Conservation (phyloP, 495 filamentous ascomycete genomes). For the Apodospora peruviana region DNA sequence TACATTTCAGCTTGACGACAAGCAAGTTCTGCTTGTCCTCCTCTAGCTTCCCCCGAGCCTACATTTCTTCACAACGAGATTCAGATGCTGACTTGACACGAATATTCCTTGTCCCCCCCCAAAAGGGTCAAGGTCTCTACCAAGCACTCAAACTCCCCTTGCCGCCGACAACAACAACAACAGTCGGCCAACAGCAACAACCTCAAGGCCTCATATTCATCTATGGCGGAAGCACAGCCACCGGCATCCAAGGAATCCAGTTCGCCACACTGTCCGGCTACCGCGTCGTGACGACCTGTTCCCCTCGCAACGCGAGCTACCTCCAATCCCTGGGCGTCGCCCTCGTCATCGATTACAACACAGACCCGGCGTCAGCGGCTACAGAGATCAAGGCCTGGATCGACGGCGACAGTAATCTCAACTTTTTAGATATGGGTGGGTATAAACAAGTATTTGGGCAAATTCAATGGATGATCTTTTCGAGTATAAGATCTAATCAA, state of each 20-base stretch:
- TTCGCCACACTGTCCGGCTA: conserved; percentile 42
- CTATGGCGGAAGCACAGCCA: conserved; percentile 47
- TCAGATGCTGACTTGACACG: too few relatives aligned
- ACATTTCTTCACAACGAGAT: neutral
- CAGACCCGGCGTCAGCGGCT: conserved; percentile 24
- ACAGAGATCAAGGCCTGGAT: conserved; percentile 29
- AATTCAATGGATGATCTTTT: too few relatives aligned
- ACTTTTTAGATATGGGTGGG: conserved; percentile 23
- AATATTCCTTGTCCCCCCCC: too few relatives aligned
- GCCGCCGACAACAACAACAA: conserved; percentile 26
- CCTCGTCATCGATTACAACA: conserved; percentile 44
- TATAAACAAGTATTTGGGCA: too few relatives aligned
- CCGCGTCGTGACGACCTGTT: conserved; percentile 38
- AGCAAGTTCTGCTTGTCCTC: too few relatives aligned
- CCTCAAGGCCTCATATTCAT: conserved; percentile 33
- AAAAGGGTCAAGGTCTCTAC: conserved; percentile 42
- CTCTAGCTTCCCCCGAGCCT: neutral
- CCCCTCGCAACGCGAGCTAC: conserved; percentile 36
- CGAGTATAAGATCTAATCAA: too few relatives aligned
- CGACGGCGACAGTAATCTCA: conserved; percentile 11
- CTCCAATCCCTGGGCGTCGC: conserved; percentile 37
- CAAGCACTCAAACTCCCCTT: conserved; percentile 30
- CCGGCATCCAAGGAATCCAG: conserved; percentile 44
- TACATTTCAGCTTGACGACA: too few relatives aligned
- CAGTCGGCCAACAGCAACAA: too few relatives aligned